phyloP scores from a whole-genome alignment of 176 grass and related monocot genomes.

The Zizania latifolia region DNA sequence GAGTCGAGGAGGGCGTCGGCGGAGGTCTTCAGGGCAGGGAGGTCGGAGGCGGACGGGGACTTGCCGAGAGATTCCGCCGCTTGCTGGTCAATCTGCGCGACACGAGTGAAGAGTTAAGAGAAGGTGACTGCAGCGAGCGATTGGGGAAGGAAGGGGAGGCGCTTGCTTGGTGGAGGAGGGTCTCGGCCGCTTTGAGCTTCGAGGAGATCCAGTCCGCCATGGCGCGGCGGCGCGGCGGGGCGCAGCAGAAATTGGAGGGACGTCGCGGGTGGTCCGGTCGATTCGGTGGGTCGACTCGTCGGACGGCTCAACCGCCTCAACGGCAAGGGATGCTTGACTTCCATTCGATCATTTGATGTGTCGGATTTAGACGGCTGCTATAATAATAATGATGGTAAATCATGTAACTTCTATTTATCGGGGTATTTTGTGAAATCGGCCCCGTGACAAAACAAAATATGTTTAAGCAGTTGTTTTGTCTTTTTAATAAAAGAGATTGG shows the following conservation, averaged over 20 bases:
- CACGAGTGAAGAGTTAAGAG: conserved; percentile 30
- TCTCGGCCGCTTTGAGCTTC: conserved; percentile 95
- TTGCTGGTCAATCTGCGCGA: conserved; percentile 89
- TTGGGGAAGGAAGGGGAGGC: neutral
- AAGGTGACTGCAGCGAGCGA: neutral
- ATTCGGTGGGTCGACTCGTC: neutral
- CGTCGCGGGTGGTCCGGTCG: neutral
- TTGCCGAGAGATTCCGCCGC: conserved; percentile 89
- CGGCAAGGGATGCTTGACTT: neutral
- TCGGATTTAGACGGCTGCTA: neutral
- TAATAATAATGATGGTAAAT: too few species aligned
- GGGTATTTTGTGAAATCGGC: too few species aligned
- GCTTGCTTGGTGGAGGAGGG: conserved; percentile 83
- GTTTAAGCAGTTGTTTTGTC: too few species aligned
- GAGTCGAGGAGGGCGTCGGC: conserved; percentile 11
- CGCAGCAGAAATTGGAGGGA: neutral
- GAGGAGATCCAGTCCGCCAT: conserved; percentile 98
- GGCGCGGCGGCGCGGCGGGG: neutral
- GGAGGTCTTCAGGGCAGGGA: conserved; percentile 18
- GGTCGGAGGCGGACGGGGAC: conserved; percentile 45
- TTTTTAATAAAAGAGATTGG: too few species aligned
- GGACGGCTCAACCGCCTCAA: conserved; percentile 6
- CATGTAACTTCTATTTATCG: too few species aligned
- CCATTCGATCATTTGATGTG: neutral
- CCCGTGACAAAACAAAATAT: too few species aligned